Conservation (phyloP, 2,329 filamentous ascomycete genomes). For the Blumeria graminis region DNA sequence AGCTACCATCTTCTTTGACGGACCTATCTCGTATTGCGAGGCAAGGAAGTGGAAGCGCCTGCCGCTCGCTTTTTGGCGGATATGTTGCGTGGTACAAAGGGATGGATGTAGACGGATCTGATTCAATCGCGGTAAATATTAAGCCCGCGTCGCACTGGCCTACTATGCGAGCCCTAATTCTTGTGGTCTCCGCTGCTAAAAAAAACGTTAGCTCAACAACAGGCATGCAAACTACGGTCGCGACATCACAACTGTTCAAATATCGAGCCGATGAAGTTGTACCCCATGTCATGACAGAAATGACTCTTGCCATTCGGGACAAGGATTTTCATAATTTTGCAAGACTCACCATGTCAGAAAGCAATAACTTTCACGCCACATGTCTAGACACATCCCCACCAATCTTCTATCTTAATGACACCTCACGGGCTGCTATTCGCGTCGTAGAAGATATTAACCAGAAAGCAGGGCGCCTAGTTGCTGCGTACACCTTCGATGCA, state of each 20-base stretch:
- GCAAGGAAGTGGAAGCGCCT: conserved; percentile 86
- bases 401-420: conserved; percentile 97
- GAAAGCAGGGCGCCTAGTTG: conserved; percentile 52
- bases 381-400: conserved; percentile 90
- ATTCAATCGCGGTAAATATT: conserved; percentile 73
- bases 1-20: conserved; percentile 54
- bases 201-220: conserved; percentile 84
- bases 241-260: conserved; percentile 69
- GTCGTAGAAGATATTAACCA: conserved; percentile 77
- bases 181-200: conserved; percentile 82
- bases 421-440: conserved; percentile 63
- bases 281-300: conserved; percentile 56
- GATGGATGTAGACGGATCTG: conserved; percentile 47
- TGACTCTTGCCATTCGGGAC: conserved; percentile 57
- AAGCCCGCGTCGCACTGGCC: conserved; percentile 84
- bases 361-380: conserved; percentile 87
- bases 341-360: conserved; percentile 84
- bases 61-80: conserved; percentile 76
- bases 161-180: conserved; percentile 72
- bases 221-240: conserved; percentile 93
- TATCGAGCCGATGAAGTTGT: conserved; percentile 54
- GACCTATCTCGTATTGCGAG: conserved; percentile 75
- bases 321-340: conserved; percentile 73
- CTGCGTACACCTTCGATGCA: conserved; percentile 92
- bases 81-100: conserved; percentile 92